Evolutionary conservation across 768 basidiomycete species (phyloP), one percentile per base, ranked within the genome.

Genomic region (Tulasnella sp.): DNA sequence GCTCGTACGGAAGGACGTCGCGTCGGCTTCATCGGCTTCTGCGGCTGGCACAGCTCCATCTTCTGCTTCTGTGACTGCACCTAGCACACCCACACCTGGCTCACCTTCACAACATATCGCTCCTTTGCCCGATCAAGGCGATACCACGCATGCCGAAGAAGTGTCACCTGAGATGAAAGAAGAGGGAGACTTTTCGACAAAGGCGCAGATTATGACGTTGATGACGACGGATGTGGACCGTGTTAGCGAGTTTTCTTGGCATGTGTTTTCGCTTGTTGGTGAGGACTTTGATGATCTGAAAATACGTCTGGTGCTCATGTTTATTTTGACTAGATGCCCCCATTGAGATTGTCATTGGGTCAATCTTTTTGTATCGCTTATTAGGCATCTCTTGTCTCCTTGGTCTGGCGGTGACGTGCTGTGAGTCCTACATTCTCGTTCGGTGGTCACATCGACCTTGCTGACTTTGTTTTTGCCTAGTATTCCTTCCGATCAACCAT

Each of bases 171-270:
- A 61, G 45, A 61, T 59, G 41, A 31, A 50, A 1, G 56, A 75
- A 29, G 74, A 71, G n/a, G 71, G 69, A 40, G 76, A 74, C 14
- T 77, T 79, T 61, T 73, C 72, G 25, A 76, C 74, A 57, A 80
- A 80, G 64, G 72, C 74, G n/a, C 78, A 94, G 70, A 82, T 96
- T 63, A 92, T 94, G 90, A 93, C 87, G 2, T 77, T 94, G 27
- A 92, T 94, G 86, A 93, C 91, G 5, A 91, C 89, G 4, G 91
- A 96, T 62, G 88, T 92, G 27, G 89, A 93, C 67, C 77, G 91
- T 54, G 83, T 93, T 60, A 81, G 83, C 67, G 87, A 93, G 49
- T 87, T 93, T 64, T 70, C 81, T 1, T 86, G 81, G 80, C 84
- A 89, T 66, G 62, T 84, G 50, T 88, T 85, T 65, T 72, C 83